Evolutionary conservation across 2,329 filamentous ascomycete species (phyloP).

Genomic region (Bipolaris cookei): DNA sequence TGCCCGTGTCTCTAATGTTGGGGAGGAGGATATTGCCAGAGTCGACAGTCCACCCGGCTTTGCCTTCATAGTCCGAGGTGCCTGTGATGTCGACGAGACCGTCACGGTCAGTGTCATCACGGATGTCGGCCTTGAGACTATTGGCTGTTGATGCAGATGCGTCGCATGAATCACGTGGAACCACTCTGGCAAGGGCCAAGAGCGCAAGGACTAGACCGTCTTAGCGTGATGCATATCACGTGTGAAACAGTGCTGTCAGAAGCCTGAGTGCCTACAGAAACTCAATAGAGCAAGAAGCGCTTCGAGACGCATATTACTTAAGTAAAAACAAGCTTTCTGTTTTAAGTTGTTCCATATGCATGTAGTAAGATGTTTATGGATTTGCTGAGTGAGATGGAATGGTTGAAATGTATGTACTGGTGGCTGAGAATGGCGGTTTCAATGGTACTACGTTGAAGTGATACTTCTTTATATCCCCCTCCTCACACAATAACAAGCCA

Average conservation of each 20-base stretch:
- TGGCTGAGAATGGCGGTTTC: too few relatives aligned
- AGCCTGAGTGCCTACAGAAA: neutral
- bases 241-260: neutral
- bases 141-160: neutral
- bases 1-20: slow-evolving; percentile 46
- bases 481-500: too few relatives aligned
- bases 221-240: neutral
- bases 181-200: neutral
- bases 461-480: too few relatives aligned
- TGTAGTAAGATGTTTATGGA: too few relatives aligned
- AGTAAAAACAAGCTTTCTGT: too few relatives aligned
- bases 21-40: slow-evolving; percentile 48
- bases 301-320: neutral
- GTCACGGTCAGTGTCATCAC: slow-evolving; percentile 51
- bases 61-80: slow-evolving; percentile 27
- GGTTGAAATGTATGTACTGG: too few relatives aligned
- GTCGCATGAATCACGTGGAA: neutral
- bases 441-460: too few relatives aligned
- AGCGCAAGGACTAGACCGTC: neutral
- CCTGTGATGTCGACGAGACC: slow-evolving; percentile 38
- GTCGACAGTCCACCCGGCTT: slow-evolving; percentile 28
- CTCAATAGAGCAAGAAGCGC: neutral
- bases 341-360: too few relatives aligned
- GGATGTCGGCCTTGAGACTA: slow-evolving; percentile 25
- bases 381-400: too few relatives aligned